Percentiles rank a stretch among this genome's conserved stretches.
Conservation (phyloP, 495 filamentous ascomycete genomes). For the Hapsidospora chrysogenum region DNA sequence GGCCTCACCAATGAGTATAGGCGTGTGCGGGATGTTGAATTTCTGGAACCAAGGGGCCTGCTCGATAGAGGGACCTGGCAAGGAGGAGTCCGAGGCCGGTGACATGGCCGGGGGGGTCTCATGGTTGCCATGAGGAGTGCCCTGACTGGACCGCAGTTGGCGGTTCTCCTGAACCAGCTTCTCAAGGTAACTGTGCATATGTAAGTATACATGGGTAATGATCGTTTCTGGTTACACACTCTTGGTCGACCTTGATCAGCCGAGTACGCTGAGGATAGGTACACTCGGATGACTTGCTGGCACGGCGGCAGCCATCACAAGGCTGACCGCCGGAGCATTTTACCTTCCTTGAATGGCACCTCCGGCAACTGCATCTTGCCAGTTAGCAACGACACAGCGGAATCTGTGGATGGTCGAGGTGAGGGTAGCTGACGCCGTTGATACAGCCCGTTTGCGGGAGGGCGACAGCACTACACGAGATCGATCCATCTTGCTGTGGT, state of each 20-base stretch:
- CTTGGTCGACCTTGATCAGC: not conserved
- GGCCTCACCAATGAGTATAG: not conserved
- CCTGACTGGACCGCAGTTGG: not conserved
- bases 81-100: no score
- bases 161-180: not conserved
- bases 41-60: not conserved
- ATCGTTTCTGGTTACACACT: not conserved
- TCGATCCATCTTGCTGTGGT: no score
- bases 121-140: not conserved
- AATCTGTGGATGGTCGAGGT: no score
- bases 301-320: not conserved
- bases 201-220: not conserved
- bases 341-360: not conserved
- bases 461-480: no score
- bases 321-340: not conserved
- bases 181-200: not conserved
- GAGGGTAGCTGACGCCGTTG: no score
- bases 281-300: not conserved
- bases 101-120: not conserved
- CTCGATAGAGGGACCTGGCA: not conserved
- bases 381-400: no score
- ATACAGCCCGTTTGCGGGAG: no score
- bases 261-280: not conserved
- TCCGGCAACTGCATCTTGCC: not conserved
- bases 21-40: not conserved